Conservation (phyloP, 108 stramenopile genomes). For the Cyclostephanos invisitatus region DNA sequence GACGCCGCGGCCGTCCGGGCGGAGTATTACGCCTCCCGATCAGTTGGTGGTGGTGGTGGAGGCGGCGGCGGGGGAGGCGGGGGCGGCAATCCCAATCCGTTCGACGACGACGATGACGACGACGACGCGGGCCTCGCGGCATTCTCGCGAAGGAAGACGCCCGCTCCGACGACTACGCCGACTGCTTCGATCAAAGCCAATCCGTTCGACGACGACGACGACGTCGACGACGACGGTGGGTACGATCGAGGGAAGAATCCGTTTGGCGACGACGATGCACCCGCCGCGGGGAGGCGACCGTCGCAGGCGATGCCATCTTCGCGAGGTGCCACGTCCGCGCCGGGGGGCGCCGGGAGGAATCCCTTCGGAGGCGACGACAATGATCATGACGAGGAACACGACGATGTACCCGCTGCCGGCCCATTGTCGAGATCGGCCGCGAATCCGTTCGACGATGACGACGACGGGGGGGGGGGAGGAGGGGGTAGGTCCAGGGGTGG, state of each 20-base stretch:
- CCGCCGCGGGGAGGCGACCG: not conserved
- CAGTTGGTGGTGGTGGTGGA: not conserved
- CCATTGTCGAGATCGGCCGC: not conserved
- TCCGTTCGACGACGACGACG: conserved; percentile 3
- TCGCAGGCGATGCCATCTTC: not conserved
- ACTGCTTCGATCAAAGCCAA: not conserved
- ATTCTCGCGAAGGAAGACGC: conserved; percentile 16
- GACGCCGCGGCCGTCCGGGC: conserved; percentile 10
- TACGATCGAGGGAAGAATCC: not conserved
- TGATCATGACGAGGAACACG: not conserved
- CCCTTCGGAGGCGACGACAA: conserved; percentile 20
- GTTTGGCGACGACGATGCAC: not conserved
- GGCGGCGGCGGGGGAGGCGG: not conserved
- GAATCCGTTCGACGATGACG: conserved; percentile 36
- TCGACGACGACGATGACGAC: conserved; percentile 23
- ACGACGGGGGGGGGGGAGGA: not conserved
- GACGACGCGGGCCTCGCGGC: conserved; percentile 10
- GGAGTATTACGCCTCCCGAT: conserved; percentile 17
- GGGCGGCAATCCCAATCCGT: conserved; percentile 21
- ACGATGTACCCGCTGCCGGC: not conserved
- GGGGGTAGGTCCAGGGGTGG: not conserved
- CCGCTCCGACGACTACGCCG: conserved; percentile 4
- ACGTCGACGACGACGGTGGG: conserved; percentile 12
- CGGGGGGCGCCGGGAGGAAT: not conserved
- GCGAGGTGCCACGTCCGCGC: not conserved